phyloP scores from a whole-genome alignment of 2,329 filamentous ascomycete genomes.

The Neonectria coccinea region DNA sequence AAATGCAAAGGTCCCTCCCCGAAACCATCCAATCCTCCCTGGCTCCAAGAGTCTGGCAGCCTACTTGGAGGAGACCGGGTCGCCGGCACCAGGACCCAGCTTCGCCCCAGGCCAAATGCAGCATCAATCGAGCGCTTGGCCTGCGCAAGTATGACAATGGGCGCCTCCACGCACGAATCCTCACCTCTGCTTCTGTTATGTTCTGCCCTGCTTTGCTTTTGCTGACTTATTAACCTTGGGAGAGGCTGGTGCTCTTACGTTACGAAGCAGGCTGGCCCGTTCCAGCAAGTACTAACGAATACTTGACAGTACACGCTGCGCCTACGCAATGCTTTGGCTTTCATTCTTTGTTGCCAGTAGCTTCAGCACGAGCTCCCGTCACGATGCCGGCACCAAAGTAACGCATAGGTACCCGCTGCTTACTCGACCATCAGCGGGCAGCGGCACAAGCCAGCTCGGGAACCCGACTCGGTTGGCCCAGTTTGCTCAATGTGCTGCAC shows the following conservation, averaged over 20 bases:
- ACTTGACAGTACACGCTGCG: not conserved
- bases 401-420: not conserved
- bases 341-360: not conserved
- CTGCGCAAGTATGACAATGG: slow-evolving; percentile 4
- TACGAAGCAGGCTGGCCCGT: not conserved
- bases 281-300: not conserved
- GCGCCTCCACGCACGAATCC: slow-evolving; percentile 19
- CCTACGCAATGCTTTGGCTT: not conserved
- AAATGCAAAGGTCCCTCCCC: slow-evolving; percentile 23
- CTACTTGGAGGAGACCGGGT: slow-evolving; percentile 21
- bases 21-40: slow-evolving; percentile 10
- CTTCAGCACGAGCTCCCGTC: slow-evolving; percentile 1
- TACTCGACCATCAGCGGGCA: slow-evolving; percentile 2
- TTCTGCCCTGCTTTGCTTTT: not conserved
- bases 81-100: slow-evolving; percentile 24
- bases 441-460: slow-evolving; percentile 1
- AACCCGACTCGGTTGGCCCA: slow-evolving; percentile 4
- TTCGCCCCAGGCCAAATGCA: slow-evolving; percentile 18
- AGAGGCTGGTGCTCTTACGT: not conserved
- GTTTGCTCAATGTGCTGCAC: not conserved
- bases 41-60: slow-evolving; percentile 16
- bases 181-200: not conserved
- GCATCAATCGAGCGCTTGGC: slow-evolving; percentile 25
- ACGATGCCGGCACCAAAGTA: not conserved
- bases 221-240: slow-evolving; percentile 6